Base-by-base conservation (phyloP, 164 flowering plant genomes). In the Saururus chinensis region DNA sequence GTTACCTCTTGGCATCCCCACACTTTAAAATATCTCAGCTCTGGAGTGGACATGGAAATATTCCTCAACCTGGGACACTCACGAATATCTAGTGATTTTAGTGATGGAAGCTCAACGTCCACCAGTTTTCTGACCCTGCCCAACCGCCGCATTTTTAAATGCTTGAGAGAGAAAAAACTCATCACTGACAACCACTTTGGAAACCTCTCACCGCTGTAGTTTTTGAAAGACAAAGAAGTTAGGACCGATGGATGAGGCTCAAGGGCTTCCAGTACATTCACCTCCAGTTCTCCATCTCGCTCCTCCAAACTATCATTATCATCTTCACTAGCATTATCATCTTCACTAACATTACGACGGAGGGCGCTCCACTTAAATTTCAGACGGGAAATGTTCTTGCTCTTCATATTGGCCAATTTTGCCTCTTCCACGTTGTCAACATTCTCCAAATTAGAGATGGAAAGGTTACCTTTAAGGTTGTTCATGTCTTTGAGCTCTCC, bases 101-200 rank as follows among this genome's bases (percentile, higher is more conserved):
- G n/a, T n/a, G 23, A 56, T 1, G 76, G 76, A 35, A 79, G 60
- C 12, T 64, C 67, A 9, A 66, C 12, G 75, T 49, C 16, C 78
- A 78, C 35, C 72, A 54, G 24, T 10, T 57, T 0, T 1, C 3
- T 37, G 77, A 71, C 7, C 59, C 22, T 20, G 21, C 40, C 41
- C 77, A 73, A 19, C 55, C 21, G 0, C 0, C 6, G 11, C 0
- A 76, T 53, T 0, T 4, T 19, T 9, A 79, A 12, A 0, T 9
- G 17, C 9, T 11, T 60, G 19, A 76, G 12, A 21, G 60, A 45
- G 6, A 40, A 45, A 30, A 24, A 66, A 76, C 21, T 64, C 60
- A 0, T 60, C 59, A 70, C 51, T 26, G 69, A 73, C 13, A 75
- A 1, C 79, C 82, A 79, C 35, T 0, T 25, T 41, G 83, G 74